Percentiles rank a stretch among this genome's conserved stretches.
Conservation (phyloP, 2,329 filamentous ascomycete species). For the Hawksworthiomyces lignivorus region DNA sequence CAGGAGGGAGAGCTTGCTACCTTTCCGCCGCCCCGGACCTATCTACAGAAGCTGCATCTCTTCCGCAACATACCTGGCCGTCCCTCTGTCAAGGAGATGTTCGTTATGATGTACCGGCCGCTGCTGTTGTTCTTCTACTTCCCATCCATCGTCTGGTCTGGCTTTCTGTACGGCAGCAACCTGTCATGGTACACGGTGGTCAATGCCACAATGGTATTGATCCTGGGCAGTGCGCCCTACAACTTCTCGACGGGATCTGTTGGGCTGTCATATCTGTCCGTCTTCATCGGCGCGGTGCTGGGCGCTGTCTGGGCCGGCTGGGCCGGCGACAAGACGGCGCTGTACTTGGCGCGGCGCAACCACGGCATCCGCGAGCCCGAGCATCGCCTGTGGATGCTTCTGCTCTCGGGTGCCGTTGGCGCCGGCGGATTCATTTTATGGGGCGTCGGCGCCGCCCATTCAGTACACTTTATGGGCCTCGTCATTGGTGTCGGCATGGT, state of each 20-base stretch:
- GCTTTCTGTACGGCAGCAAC: slow-evolving; percentile 21
- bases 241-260: slow-evolving; percentile 16
- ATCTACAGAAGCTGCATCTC: slow-evolving; percentile 18
- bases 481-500: slow-evolving; percentile 33
- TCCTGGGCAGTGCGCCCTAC: slow-evolving; percentile 17
- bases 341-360: slow-evolving; percentile 31
- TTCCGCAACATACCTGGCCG: slow-evolving; percentile 16
- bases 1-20: too few species aligned
- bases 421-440: slow-evolving; percentile 34
- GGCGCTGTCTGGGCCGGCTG: slow-evolving; percentile 17
- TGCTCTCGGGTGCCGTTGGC: slow-evolving; percentile 17
- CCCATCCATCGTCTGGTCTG: slow-evolving; percentile 13
- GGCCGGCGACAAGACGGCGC: slow-evolving; percentile 15
- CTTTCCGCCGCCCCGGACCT: slow-evolving; percentile 13
- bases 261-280: slow-evolving; percentile 16
- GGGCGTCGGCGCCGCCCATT: slow-evolving; percentile 38
- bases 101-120: slow-evolving; percentile 12
- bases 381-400: slow-evolving; percentile 22
- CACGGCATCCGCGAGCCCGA: slow-evolving; percentile 28
- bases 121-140: slow-evolving; percentile 10
- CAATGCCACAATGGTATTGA: slow-evolving; percentile 17
- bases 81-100: slow-evolving; percentile 16
- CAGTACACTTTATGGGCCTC: slow-evolving; percentile 33
- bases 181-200: slow-evolving; percentile 22
- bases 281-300: slow-evolving; percentile 16